These are phyloP conservation scores for Flaveria ramosissima DNA, from an alignment of 129 eudicot genomes.

Conservation along the genomic window DNA sequence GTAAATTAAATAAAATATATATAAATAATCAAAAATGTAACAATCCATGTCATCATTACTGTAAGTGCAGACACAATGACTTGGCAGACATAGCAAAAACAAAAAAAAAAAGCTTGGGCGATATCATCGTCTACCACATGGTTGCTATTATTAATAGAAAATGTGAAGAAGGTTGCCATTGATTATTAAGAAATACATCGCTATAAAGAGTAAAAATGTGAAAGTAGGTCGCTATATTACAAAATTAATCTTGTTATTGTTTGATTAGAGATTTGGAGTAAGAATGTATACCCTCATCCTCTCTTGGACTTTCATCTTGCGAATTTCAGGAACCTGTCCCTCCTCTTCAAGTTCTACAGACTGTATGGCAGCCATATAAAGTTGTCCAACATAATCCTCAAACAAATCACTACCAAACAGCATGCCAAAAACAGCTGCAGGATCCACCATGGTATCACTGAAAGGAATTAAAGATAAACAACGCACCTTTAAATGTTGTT, in stretches of 20 bases:
- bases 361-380: conserved; percentile 64
- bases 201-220: background rate
- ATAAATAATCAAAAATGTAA: background rate
- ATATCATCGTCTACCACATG: background rate
- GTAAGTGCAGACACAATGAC: background rate
- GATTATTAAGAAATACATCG: background rate
- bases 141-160: background rate
- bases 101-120: background rate
- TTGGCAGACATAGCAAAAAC: background rate
- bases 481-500: background rate
- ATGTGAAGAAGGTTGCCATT: background rate
- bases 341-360: conserved; percentile 65
- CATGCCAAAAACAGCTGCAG: conserved; percentile 92
- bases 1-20: background rate
- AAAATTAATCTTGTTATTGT: background rate
- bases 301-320: conserved; percentile 66
- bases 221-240: background rate
- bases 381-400: conserved; percentile 85
- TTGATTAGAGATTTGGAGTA: conserved; percentile 8
- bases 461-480: conserved; percentile 19
- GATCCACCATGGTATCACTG: conserved; percentile 88
- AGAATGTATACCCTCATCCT: conserved; percentile 61
- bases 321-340: conserved; percentile 57
- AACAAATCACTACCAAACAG: conserved; percentile 83
- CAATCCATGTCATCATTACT: background rate